A percentile compares a stretch with the other conserved stretches of the same genome.
These are phyloP conservation scores for Ceratocystis papillata DNA, from an alignment of 2,329 filamentous ascomycete genomes.

Conservation along the genomic window DNA sequence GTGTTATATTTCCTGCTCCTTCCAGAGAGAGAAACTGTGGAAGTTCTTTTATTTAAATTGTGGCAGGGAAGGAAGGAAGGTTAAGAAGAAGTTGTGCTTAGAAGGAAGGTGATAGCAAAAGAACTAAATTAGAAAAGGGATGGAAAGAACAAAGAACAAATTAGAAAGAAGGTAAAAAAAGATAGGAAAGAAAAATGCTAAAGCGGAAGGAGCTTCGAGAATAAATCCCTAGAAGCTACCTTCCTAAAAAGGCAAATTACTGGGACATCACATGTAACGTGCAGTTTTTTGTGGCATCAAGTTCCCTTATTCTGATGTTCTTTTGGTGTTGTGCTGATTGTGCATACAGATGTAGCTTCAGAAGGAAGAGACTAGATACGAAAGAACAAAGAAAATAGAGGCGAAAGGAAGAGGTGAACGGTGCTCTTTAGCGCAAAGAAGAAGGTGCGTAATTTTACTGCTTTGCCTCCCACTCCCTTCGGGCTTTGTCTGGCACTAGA, in stretches of 20 bases:
- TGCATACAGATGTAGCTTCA: background rate
- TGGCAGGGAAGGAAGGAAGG: too few species aligned
- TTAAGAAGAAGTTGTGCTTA: too few species aligned
- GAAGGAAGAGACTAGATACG: background rate
- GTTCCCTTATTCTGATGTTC: background rate
- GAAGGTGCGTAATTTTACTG: background rate
- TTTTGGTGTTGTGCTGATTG: background rate
- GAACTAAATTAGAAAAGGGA: background rate
- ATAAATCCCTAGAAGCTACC: slow-evolving; percentile 7
- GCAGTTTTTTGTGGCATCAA: background rate
- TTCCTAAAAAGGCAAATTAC: background rate
- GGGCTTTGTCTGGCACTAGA: background rate
- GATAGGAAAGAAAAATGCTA: background rate
- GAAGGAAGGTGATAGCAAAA: background rate
- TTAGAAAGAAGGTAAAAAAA: background rate
- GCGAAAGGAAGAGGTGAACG: background rate
- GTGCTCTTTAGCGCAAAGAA: background rate
- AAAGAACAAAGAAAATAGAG: background rate
- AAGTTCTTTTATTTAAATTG: too few species aligned
- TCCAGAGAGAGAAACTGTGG: too few species aligned
- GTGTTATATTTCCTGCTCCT: too few species aligned
- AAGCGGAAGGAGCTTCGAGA: background rate
- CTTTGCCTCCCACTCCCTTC: background rate
- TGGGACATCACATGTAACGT: slow-evolving; percentile 2
- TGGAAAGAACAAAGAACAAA: background rate